Evolutionary conservation across 345 rosid genomes (phyloP).

Genomic region (Citrus unshiu): DNA sequence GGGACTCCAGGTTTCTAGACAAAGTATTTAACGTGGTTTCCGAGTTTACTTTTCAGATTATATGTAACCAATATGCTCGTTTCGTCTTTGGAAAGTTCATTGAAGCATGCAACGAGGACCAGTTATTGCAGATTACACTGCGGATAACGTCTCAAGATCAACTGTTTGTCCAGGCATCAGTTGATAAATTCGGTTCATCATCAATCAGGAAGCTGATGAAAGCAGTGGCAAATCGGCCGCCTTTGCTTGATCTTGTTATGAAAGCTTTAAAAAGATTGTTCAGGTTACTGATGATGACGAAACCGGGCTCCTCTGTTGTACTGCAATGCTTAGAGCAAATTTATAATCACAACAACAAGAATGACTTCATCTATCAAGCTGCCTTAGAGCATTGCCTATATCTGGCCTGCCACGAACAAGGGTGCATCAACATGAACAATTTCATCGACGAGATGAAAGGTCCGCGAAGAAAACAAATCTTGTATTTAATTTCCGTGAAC

Average conservation of each 20-base stretch:
- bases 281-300: not conserved
- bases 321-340: constrained; percentile 5
- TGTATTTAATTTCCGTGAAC: not conserved
- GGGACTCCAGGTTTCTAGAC: not conserved
- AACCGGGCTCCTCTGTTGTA: constrained; percentile 2
- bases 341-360: not conserved
- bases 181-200: constrained; percentile 10
- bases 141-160: not conserved
- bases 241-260: not conserved
- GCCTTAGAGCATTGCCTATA: constrained; percentile 10
- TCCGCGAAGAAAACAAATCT: not conserved
- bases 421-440: constrained; percentile 17
- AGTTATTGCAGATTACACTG: not conserved
- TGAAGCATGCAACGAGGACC: constrained; percentile 12
- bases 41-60: not conserved
- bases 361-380: not conserved
- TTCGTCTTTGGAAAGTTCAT: constrained; percentile 16
- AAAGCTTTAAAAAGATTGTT: not conserved
- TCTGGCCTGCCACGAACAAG: constrained; percentile 16
- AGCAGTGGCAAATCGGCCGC: not conserved
- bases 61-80: constrained; percentile 15
- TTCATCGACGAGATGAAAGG: constrained; percentile 20
- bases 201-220: constrained; percentile 17
- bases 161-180: not conserved
- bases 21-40: not conserved